phyloP scores from a whole-genome alignment of 495 filamentous ascomycete species.

The Polyplosphaeria fusca region DNA sequence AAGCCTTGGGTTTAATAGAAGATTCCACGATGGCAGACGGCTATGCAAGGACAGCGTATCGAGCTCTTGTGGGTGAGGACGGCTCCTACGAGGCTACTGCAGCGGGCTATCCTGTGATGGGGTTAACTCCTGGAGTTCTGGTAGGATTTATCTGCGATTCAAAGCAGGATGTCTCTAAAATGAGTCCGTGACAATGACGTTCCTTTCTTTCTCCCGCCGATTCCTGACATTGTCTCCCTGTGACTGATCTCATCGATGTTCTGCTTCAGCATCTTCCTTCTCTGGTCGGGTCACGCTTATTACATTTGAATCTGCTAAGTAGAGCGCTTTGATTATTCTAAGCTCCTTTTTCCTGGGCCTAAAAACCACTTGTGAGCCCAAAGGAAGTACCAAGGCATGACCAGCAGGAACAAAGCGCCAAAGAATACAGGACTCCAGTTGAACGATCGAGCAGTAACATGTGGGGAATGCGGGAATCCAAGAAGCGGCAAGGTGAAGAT shows the following conservation, averaged over 20 bases:
- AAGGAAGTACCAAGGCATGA: conserved; percentile 4
- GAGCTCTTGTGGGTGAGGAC: conserved; percentile 2
- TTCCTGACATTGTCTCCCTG: conserved; percentile 2
- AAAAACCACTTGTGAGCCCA: conserved; percentile 8
- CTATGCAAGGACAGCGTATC: conserved; percentile 13
- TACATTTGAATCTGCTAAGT: not conserved
- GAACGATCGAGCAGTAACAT: conserved; percentile 7
- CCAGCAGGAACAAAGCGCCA: not conserved
- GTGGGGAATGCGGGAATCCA: conserved; percentile 9
- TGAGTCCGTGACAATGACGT: not conserved
- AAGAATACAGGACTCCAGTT: conserved; percentile 18
- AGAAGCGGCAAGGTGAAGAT: conserved; percentile 9
- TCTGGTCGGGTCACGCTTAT: not conserved
- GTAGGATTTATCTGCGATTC: not conserved
- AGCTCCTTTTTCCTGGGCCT: not conserved
- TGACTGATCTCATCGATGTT: not conserved
- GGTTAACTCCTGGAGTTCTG: not conserved
- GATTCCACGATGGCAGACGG: not conserved
- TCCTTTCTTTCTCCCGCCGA: conserved; percentile 1
- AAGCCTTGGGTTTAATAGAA: not conserved
- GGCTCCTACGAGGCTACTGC: conserved; percentile 1
- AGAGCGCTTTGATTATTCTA: not conserved
- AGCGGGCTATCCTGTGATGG: conserved; percentile 1
- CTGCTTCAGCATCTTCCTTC: conserved; percentile 4
- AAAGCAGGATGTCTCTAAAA: conserved; percentile 1